A percentile compares a stretch with the other conserved stretches of the same genome.
Evolutionary conservation across 176 grass and related monocot genomes (phyloP).

Genomic region (Eragrostis curvula): DNA sequence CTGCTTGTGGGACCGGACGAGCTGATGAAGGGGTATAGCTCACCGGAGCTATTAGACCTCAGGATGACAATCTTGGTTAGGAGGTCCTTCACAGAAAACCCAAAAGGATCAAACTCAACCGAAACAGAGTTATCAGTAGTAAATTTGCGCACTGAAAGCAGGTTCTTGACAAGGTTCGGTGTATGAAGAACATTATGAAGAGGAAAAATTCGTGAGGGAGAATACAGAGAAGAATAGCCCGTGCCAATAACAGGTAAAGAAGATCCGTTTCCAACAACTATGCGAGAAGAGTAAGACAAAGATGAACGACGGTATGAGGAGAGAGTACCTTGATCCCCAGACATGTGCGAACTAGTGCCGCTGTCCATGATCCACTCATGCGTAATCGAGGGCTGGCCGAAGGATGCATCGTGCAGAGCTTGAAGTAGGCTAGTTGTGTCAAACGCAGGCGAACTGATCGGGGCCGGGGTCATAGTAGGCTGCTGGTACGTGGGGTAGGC

Average conservation of each 20-base stretch:
- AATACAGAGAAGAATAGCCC: accelerated
- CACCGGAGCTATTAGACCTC: background rate
- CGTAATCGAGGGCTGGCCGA: accelerated
- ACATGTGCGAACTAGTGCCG: background rate
- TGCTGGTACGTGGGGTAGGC: background rate
- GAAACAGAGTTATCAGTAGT: background rate
- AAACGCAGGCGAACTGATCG: no score
- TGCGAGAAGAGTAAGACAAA: background rate
- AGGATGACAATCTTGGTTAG: background rate
- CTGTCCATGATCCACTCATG: background rate
- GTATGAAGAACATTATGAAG: background rate
- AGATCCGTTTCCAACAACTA: background rate
- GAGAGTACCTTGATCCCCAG: background rate
- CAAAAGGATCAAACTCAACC: background rate
- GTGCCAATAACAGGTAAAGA: background rate
- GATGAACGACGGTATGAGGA: background rate
- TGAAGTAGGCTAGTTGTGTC: accelerated
- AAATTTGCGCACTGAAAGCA: background rate
- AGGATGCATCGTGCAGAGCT: accelerated
- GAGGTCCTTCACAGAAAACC: conserved; percentile 9
- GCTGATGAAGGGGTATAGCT: background rate
- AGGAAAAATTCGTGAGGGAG: accelerated
- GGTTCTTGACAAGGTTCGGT: background rate
- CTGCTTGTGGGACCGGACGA: no score
- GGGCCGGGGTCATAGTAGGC: accelerated